These are phyloP conservation scores for Schizothecium vesticola DNA, from an alignment of 495 filamentous ascomycete species.

Conservation along the genomic window DNA sequence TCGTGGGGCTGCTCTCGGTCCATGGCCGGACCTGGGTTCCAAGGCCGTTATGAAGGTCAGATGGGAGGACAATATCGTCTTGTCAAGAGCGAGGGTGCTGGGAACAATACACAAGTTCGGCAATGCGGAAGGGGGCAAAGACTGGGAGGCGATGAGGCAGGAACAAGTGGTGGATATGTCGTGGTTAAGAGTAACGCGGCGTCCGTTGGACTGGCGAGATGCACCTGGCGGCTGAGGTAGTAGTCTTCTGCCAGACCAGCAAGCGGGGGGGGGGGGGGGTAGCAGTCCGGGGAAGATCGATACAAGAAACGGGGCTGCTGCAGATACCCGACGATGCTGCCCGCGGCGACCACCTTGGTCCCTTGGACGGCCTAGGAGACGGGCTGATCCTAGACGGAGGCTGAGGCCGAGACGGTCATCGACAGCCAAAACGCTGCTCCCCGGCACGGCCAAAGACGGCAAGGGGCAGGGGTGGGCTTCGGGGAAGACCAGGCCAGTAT, in stretches of 20 bases:
- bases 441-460: slow-evolving; percentile 1
- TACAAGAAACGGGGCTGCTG: slow-evolving; percentile 11
- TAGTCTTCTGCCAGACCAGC: background rate
- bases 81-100: background rate
- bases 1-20: background rate
- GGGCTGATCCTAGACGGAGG: background rate
- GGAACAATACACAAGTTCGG: slow-evolving; percentile 3
- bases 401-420: background rate
- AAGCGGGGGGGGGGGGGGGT: background rate
- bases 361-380: background rate
- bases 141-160: slow-evolving; percentile 8
- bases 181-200: slow-evolving; percentile 11
- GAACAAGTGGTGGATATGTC: background rate
- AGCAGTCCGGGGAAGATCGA: slow-evolving; percentile 3
- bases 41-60: background rate
- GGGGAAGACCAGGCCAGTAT: slow-evolving; percentile 6
- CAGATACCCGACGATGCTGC: slow-evolving; percentile 2
- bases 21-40: background rate
- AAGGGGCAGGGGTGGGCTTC: background rate
- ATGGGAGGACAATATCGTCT: background rate
- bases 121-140: background rate
- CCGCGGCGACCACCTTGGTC: background rate
- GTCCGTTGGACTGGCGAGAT: slow-evolving; percentile 7
- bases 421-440: slow-evolving; percentile 1
- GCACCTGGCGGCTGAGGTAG: background rate